Evolutionary conservation across 805 yeast genomes (phyloP), one percentile per base, ranked within the genome.

Genomic region (Wickerhamiella bombiphila): DNA sequence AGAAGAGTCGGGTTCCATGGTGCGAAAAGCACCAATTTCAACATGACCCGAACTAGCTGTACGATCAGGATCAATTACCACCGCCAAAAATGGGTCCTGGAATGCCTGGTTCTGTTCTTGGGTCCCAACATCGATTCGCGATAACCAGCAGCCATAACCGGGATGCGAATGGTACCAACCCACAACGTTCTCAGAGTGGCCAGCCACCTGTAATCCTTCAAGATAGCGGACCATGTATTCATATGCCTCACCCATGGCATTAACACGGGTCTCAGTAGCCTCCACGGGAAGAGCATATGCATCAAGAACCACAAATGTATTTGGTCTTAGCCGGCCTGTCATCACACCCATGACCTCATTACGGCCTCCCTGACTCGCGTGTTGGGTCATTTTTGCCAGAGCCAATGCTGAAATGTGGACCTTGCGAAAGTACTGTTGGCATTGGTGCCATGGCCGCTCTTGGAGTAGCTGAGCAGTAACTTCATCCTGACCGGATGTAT

Each of bases 161-260:
- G 98, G 98, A 57, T 88, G 98, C 4, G 88, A 83, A 57, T 67
- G 97, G 58, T 91, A 88, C 98, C 98, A 88, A 7, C 98, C 98
- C 13, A 91, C 81, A 17, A 88, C 79, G 47, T 80, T 70, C 44
- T 80, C 77, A n/a, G 54, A 42, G n/a, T 70, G 56, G 1, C 71
- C 72, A 15, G 66, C 60, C 19, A 61, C 57, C 18, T 39, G 40
- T 43, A 71, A 55, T 30, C 66, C 61, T 38, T 76, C 76, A 36
- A 80, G 61, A 56, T 80, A 85, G 42, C 74, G 76, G 1, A 86
- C 91, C 94, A 91, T 86, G 55, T 78, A 91, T 55, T 88, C 97
- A 56, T 86, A 86, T 0, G 93, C 93, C 52, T 88, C 97, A 14
- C 76, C 74, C 52, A 80, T 85, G 0, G 97, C 96, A 57, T 91